Percentiles rank a stretch among this genome's conserved stretches.
Conservation (phyloP, 768 basidiomycete genomes). For the Podaxis sp. region DNA sequence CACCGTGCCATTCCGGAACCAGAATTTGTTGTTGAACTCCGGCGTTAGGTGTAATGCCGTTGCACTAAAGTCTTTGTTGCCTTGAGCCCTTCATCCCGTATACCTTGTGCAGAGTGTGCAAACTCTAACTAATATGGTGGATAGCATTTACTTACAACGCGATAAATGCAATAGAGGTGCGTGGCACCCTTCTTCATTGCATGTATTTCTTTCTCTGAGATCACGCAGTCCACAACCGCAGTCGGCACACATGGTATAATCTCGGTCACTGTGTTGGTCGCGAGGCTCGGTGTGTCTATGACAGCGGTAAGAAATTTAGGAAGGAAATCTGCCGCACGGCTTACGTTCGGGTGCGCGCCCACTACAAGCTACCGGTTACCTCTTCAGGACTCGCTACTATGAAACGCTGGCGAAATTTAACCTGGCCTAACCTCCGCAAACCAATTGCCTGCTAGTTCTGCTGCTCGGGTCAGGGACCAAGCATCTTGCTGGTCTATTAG, state of each 20-base stretch:
- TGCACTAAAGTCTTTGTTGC: background rate
- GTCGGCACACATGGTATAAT: conserved; percentile 11
- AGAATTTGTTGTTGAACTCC: background rate
- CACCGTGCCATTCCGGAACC: too few species aligned
- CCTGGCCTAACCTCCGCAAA: conserved; percentile 20
- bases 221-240: conserved; percentile 20
- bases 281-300: conserved; percentile 12
- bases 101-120: background rate
- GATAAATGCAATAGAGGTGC: background rate
- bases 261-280: conserved; percentile 11
- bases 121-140: background rate
- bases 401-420: background rate
- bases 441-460: conserved; percentile 19
- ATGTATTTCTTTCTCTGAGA: background rate
- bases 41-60: background rate
- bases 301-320: conserved; percentile 18
- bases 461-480: conserved; percentile 19
- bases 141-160: background rate
- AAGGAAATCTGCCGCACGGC: conserved; percentile 6
- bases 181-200: too few species aligned
- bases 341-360: too few species aligned
- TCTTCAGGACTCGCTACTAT: too few species aligned
- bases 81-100: background rate
- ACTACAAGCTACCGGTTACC: too few species aligned
- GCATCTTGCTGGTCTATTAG: conserved; percentile 1